These are phyloP conservation scores for Pseudocercospora pini-densiflorae DNA, from an alignment of 2,329 filamentous ascomycete species.

Conservation along the genomic window DNA sequence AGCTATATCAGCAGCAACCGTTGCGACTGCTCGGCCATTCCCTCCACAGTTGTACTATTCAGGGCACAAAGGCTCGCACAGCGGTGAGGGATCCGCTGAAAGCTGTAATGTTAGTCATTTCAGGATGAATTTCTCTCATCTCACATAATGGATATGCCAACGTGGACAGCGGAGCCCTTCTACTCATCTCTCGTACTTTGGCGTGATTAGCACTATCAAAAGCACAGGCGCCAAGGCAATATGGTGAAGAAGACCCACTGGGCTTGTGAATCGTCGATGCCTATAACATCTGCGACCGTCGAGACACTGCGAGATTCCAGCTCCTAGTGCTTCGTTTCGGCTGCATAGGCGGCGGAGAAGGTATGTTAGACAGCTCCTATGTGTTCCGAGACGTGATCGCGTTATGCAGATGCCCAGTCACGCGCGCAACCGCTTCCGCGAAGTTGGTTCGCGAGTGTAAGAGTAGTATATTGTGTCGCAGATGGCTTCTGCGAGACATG, in stretches of 20 bases:
- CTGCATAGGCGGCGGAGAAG: background rate
- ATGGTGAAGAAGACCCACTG: background rate
- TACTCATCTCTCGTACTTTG: background rate
- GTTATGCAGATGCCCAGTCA: constrained; percentile 10
- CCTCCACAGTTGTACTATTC: background rate
- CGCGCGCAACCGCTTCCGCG: constrained; percentile 5
- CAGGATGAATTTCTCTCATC: background rate
- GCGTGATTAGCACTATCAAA: background rate
- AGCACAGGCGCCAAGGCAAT: background rate
- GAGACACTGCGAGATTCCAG: background rate
- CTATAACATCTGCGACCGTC: background rate
- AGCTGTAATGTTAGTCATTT: background rate
- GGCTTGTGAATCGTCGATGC: background rate
- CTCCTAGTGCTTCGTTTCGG: constrained; percentile 7
- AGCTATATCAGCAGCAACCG: background rate
- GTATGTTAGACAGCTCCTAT: background rate
- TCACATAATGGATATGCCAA: background rate
- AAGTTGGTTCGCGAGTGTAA: background rate
- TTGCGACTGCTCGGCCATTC: background rate
- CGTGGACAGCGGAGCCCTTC: background rate
- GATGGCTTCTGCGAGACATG: background rate
- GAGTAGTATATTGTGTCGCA: background rate
- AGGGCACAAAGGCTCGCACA: background rate
- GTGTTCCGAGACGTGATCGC: background rate
- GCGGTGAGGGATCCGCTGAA: background rate